Evolutionary conservation across 257 asterid genomes (phyloP), one percentile per base, ranked within the genome.

Genomic region (Misopates orontium): DNA sequence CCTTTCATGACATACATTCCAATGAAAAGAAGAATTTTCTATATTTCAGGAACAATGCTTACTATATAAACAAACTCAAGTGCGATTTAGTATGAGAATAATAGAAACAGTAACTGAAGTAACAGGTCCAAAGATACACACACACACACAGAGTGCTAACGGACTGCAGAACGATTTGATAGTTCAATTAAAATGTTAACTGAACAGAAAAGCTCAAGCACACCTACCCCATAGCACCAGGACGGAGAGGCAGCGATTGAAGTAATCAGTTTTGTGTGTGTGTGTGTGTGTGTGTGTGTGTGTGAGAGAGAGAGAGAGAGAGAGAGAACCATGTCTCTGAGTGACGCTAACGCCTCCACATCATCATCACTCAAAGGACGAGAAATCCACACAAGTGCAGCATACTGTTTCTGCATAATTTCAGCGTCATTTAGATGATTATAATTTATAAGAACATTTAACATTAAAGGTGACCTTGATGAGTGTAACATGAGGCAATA

Each of bases 311-410:
- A 17, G 59, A 20, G 41, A n/a, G 21, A 14, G 50, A 22, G 47
- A 36, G 44, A 8, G 54, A 4, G 62, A 40, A 92, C 99, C 91
- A 82, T 68, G 66, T 90, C 97, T 75, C 66, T 80, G 50, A 70
- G 67, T 14, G 89, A 83, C 7, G 87, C 71, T 71, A 93, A 61
- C 24, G 79, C 73, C 60, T 67, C 72, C 67, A 71, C 58, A 80
- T 87, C 97, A 0, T 76, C 84, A 71, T 83, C 67, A 20, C 67
- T 62, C 17, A 93, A 71, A 39, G 90, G 87, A 64, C 87, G 96
- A 61, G 96, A 82, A 69, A 83, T 86, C 99, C 97, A 93, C 68
- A 90, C 99, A 36, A 93, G 76, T 61, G 97, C 99, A 62, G 86
- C 78, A 68, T 93, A 93, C 67, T 93, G 95, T 81, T 93, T 93